Base-by-base conservation (phyloP, 129 eudicot species). In the Flaveria brownii region DNA sequence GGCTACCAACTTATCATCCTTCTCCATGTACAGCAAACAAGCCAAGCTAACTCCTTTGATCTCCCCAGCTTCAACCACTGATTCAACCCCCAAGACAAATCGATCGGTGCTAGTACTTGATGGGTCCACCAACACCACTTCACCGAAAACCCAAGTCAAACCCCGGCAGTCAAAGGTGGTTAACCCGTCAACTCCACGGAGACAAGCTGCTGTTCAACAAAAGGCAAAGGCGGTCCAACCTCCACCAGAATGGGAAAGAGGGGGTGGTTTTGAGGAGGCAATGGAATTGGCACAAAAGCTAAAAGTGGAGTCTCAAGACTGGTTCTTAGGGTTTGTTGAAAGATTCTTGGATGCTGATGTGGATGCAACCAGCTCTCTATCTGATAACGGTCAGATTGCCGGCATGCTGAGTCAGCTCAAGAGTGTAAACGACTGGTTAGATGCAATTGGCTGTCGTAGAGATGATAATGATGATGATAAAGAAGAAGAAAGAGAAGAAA, bases 351-450 rank as follows among this genome's bases (percentile, higher is more conserved):
- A 93, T 72, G 86, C 96, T 71, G 89, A 93, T 17, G 98, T 90
- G 67, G 98, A 89, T 67, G 51, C 77, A 36, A 82, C 96, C 5
- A 80, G n/a, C 36, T 41, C 89, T 28, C 64, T 93, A 71, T 86
- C 97, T 0, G 92, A 93, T 67, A 93, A 93, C 18, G 91, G 95
- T 22, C 97, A 90, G 78, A 87, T 93, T 80, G 98, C 97, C 0
- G 95, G 96, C 54, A 90, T 90, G 96, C 76, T 93, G 82, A 85
- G 96, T 82, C 98, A 93, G 83, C 92, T 93, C 11, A 93, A 93
- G 83, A 93, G 96, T 46, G 98, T 93, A 68, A 93, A 93, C 30
- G 97, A 90, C 56, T 93, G 97, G 98, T 85, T 93, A 73, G 98
- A 93, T 23, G 89, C 83, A 46, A 90, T 93, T 10, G 85, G 84